phyloP scores from a whole-genome alignment of 768 basidiomycete species.

The Pisolithus orientalis region DNA sequence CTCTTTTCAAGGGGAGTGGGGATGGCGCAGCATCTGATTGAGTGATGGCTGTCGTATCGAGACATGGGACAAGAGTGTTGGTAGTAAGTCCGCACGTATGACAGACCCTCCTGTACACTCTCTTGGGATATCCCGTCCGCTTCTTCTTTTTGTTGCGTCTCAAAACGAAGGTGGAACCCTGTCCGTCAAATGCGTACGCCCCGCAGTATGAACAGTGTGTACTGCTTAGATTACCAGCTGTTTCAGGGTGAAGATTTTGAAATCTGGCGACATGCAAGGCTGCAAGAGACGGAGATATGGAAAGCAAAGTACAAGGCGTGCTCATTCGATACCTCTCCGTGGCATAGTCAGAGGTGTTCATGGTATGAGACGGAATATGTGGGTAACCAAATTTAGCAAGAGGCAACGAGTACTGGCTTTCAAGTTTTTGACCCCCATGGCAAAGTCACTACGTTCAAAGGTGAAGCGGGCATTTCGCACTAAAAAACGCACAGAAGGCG shows the following conservation, averaged over 20 bases:
- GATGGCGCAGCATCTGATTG: neutral
- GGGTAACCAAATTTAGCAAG: neutral
- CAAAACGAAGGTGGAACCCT: constrained; percentile 30
- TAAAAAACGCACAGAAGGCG: constrained; percentile 67
- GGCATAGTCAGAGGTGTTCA: constrained; percentile 5
- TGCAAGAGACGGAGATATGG: constrained; percentile 51
- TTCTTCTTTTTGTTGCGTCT: constrained; percentile 23
- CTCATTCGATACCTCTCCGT: constrained; percentile 42
- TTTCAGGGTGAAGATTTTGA: constrained; percentile 23
- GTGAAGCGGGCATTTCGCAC: constrained; percentile 71
- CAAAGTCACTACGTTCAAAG: constrained; percentile 80
- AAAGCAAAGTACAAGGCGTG: constrained; percentile 43
- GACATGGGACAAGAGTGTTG: neutral
- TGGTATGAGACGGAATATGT: neutral
- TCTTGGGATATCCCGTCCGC: neutral
- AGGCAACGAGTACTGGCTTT: too few relatives aligned
- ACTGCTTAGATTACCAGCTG: constrained; percentile 12
- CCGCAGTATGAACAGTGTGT: constrained; percentile 53
- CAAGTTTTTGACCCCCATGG: constrained; percentile 43
- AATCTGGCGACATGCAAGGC: constrained; percentile 52
- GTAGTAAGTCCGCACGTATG: constrained; percentile 14
- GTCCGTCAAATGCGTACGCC: constrained; percentile 36
- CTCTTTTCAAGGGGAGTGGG: neutral
- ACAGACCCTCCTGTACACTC: constrained; percentile 11
- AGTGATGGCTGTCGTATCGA: neutral